A percentile compares a stretch with the other conserved stretches of the same genome.
phyloP scores from a whole-genome alignment of 2,329 filamentous ascomycete species.

The Ambrosiella beaveri region DNA sequence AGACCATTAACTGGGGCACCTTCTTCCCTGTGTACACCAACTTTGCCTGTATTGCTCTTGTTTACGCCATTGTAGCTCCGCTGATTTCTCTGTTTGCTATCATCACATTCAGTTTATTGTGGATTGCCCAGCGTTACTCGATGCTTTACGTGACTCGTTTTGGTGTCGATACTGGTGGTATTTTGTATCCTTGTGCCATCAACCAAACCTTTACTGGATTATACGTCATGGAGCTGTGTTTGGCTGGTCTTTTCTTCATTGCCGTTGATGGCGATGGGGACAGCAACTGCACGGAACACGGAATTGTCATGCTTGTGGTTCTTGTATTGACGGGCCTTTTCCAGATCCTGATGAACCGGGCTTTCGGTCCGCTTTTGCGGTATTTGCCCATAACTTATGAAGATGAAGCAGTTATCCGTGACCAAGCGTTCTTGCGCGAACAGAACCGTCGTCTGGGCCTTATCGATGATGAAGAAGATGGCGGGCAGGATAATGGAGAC shows the following conservation, averaged over 20 bases:
- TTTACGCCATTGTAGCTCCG: slow-evolving; percentile 79
- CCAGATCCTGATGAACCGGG: slow-evolving; percentile 63
- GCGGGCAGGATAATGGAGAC: slow-evolving; percentile 25
- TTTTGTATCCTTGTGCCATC: slow-evolving; percentile 80
- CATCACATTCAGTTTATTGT: slow-evolving; percentile 78
- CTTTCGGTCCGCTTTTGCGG: slow-evolving; percentile 70
- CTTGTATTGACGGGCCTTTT: slow-evolving; percentile 55
- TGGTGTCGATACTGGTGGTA: slow-evolving; percentile 74
- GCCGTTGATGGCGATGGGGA: slow-evolving; percentile 37
- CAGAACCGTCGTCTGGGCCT: slow-evolving; percentile 55
- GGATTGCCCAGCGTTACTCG: slow-evolving; percentile 91
- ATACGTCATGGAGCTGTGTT: slow-evolving; percentile 83
- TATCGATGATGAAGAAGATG: slow-evolving; percentile 31
- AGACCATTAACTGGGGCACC: slow-evolving; percentile 69
- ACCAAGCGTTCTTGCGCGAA: slow-evolving; percentile 69
- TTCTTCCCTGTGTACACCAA: slow-evolving; percentile 97
- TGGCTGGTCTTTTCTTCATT: slow-evolving; percentile 82
- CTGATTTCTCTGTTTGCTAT: slow-evolving; percentile 86
- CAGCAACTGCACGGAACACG: slow-evolving; percentile 54
- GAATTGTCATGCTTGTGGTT: slow-evolving; percentile 66
- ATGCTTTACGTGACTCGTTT: slow-evolving; percentile 91
- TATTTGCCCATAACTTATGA: slow-evolving; percentile 91
- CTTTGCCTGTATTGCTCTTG: slow-evolving; percentile 76
- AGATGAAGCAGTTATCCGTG: slow-evolving; percentile 81
- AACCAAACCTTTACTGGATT: slow-evolving; percentile 91